Conservation (phyloP, 441 rosid genomes). For the Gossypium davidsonii region DNA sequence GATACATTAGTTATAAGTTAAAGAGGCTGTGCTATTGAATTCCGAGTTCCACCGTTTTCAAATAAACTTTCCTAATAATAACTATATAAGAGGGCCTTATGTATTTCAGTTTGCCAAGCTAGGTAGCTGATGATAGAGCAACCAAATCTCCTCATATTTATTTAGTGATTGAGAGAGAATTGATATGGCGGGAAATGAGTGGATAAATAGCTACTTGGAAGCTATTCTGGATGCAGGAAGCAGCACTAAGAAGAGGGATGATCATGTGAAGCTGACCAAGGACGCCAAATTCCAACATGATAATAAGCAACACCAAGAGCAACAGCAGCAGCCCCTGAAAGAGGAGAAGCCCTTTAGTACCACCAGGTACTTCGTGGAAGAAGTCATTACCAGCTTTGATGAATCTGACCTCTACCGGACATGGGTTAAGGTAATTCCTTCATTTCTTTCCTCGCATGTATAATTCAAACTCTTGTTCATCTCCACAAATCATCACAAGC, state of each 20-base stretch:
- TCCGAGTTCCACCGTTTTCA: not conserved
- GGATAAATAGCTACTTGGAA: slow-evolving; percentile 90
- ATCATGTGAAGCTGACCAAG: slow-evolving; percentile 37
- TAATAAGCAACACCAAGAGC: slow-evolving; percentile 2
- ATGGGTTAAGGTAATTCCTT: slow-evolving; percentile 44
- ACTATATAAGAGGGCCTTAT: not conserved
- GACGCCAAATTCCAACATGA: slow-evolving; percentile 37
- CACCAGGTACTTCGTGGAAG: slow-evolving; percentile 63
- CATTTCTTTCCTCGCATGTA: too few relatives aligned
- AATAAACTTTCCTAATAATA: not conserved
- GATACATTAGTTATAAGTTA: not conserved
- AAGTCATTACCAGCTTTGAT: slow-evolving; percentile 58
- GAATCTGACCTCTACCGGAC: slow-evolving; percentile 63
- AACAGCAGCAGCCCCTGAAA: slow-evolving; percentile 11
- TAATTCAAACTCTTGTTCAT: too few relatives aligned
- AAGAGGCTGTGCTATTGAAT: not conserved
- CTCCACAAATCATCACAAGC: too few relatives aligned
- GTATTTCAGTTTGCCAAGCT: not conserved
- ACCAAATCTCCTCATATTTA: not conserved
- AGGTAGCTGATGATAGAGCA: not conserved
- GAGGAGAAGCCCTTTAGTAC: slow-evolving; percentile 51
- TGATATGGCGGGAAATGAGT: slow-evolving; percentile 70
- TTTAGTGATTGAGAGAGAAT: not conserved
- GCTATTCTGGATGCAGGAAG: slow-evolving; percentile 83
- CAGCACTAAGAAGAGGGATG: slow-evolving; percentile 36